Conservation (phyloP, 768 basidiomycete species). For the Filobasidium floriforme region DNA sequence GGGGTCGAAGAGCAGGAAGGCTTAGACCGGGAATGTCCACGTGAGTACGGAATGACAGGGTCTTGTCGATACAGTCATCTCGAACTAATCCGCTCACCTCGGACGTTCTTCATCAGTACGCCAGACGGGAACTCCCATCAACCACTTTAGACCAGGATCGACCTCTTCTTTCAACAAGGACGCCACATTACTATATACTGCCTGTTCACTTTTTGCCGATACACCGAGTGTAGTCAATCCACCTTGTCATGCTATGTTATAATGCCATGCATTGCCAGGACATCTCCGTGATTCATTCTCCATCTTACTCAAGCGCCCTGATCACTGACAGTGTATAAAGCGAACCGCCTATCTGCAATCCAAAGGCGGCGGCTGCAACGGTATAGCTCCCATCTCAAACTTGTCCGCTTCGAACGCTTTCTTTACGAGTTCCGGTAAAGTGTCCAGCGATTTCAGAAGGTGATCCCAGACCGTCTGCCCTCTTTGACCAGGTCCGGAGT, state of each 20-base stretch:
- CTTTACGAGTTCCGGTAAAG: constrained; percentile 4
- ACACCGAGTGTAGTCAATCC: too few species aligned
- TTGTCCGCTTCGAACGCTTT: constrained; percentile 17
- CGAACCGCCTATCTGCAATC: constrained; percentile 17
- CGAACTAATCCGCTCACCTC: too few species aligned
- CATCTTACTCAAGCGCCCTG: neutral
- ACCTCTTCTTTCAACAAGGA: too few species aligned
- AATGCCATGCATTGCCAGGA: neutral
- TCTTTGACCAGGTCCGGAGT: neutral
- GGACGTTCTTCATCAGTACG: too few species aligned
- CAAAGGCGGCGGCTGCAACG: constrained; percentile 21
- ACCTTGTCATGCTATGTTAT: too few species aligned
- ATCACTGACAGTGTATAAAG: neutral
- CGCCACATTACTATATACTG: too few species aligned
- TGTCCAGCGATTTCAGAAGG: constrained; percentile 9
- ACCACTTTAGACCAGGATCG: too few species aligned
- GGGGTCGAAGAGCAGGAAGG: neutral
- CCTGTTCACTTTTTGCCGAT: too few species aligned
- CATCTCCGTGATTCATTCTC: neutral
- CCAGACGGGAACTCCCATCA: too few species aligned
- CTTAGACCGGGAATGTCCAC: neutral
- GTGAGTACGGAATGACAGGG: neutral
- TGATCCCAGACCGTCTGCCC: constrained; percentile 21
- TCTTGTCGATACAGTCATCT: too few species aligned
- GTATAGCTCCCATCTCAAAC: constrained; percentile 23